Conservation (phyloP, 306 rosid genomes). For the Gastrolobium bilobum region DNA sequence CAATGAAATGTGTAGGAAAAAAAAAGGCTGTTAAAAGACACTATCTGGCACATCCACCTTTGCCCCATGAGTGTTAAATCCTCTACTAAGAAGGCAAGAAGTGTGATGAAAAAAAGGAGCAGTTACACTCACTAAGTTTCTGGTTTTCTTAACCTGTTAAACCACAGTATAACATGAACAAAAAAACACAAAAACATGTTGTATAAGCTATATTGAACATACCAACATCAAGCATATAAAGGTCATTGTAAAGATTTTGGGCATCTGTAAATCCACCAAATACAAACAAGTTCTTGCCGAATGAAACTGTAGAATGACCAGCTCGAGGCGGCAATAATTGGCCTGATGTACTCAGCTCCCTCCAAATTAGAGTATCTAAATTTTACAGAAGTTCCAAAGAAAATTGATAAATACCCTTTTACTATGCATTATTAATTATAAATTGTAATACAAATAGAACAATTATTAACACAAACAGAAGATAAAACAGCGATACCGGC, state of each 20-base stretch:
- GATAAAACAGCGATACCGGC: conserved; percentile 66
- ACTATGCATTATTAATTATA: background rate
- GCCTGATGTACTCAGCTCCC: conserved; percentile 86
- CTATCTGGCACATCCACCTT: conserved; percentile 25
- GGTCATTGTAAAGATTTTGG: conserved; percentile 90
- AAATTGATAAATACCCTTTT: conserved; percentile 35
- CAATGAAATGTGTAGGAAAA: background rate
- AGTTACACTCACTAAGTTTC: conserved; percentile 36
- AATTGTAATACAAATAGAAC: conserved; percentile 8
- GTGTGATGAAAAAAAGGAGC: conserved; percentile 26
- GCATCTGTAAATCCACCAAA: conserved; percentile 98
- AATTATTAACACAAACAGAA: background rate
- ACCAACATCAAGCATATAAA: conserved; percentile 89
- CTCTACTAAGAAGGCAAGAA: conserved; percentile 10
- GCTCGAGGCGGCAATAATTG: conserved; percentile 90
- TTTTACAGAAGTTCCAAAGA: conserved; percentile 47
- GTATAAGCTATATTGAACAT: conserved; percentile 52
- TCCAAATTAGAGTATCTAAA: conserved; percentile 92
- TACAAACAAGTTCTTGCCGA: conserved; percentile 88
- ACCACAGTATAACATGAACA: conserved; percentile 26
- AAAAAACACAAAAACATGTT: background rate
- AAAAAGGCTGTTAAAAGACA: conserved; percentile 22
- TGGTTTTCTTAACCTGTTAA: conserved; percentile 21
- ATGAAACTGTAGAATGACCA: conserved; percentile 91
- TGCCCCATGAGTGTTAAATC: conserved; percentile 29